phyloP scores from a whole-genome alignment of 2,329 filamentous ascomycete species.

The Diplodia sapinea region DNA sequence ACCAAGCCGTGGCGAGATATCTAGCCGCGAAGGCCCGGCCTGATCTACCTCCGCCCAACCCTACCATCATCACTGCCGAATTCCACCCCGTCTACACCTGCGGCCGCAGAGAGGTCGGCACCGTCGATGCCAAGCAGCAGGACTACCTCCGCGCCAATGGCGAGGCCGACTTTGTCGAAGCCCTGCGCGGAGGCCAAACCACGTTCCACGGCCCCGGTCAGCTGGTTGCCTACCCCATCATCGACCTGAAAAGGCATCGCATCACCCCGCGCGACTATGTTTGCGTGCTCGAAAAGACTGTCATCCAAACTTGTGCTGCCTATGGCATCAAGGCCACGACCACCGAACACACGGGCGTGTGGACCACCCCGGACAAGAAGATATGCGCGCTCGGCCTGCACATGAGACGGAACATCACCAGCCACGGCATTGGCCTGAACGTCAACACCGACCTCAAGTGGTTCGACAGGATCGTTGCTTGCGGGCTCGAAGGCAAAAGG shows the following conservation, averaged over 20 bases:
- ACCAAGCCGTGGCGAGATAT: slow-evolving; percentile 26
- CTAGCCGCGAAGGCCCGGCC: slow-evolving; percentile 31
- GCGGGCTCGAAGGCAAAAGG: slow-evolving; percentile 79
- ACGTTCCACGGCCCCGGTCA: slow-evolving; percentile 97
- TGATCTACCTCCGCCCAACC: slow-evolving; percentile 42
- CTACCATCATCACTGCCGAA: slow-evolving; percentile 81
- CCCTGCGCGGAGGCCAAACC: slow-evolving; percentile 84
- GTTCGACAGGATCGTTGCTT: slow-evolving; percentile 82
- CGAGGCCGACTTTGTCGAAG: slow-evolving; percentile 68
- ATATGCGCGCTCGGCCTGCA: slow-evolving; percentile 94
- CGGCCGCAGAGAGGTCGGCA: slow-evolving; percentile 74
- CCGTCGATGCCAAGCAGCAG: slow-evolving; percentile 56
- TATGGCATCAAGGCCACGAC: slow-evolving; percentile 68
- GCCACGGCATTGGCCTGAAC: slow-evolving; percentile 84
- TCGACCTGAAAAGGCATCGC: slow-evolving; percentile 75
- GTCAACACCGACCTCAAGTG: slow-evolving; percentile 68
- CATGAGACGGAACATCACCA: slow-evolving; percentile 79
- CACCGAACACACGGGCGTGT: slow-evolving; percentile 83
- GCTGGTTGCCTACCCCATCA: slow-evolving; percentile 85
- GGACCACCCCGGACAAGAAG: slow-evolving; percentile 66
- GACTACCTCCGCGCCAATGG: slow-evolving; percentile 48
- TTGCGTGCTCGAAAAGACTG: slow-evolving; percentile 74
- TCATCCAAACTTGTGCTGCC: slow-evolving; percentile 67
- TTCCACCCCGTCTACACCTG: slow-evolving; percentile 86
- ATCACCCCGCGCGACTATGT: slow-evolving; percentile 79